phyloP scores from a whole-genome alignment of 2,329 filamentous ascomycete species.

The Ascochyta fabae region DNA sequence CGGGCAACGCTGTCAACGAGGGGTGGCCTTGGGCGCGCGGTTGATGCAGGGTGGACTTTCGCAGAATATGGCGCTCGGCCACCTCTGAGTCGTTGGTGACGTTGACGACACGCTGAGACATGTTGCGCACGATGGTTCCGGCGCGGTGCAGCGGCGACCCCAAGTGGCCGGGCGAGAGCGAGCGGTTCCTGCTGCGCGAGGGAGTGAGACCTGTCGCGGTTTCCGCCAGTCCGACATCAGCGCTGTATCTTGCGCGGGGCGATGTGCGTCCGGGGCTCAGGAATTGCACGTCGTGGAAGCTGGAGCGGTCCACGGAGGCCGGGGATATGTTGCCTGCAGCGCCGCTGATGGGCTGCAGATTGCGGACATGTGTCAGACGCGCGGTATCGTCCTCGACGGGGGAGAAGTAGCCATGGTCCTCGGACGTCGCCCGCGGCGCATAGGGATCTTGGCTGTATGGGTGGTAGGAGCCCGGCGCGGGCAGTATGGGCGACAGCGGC shows the following conservation, averaged over 20 bases:
- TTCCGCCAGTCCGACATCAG: slow-evolving; percentile 67
- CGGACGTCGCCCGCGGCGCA: slow-evolving; percentile 54
- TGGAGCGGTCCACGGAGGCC: slow-evolving; percentile 51
- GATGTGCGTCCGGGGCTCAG: slow-evolving; percentile 51
- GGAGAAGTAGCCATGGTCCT: slow-evolving; percentile 63
- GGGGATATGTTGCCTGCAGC: slow-evolving; percentile 49
- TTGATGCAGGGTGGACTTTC: slow-evolving; percentile 65
- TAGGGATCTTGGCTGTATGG: slow-evolving; percentile 38
- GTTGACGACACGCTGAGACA: slow-evolving; percentile 98
- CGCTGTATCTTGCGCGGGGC: slow-evolving; percentile 61
- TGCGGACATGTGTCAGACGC: slow-evolving; percentile 63
- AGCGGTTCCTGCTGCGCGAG: slow-evolving; percentile 55
- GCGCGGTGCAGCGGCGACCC: slow-evolving; percentile 58
- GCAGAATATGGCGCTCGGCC: slow-evolving; percentile 73
- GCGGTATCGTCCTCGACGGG: slow-evolving; percentile 63
- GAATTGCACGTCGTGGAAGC: slow-evolving; percentile 63
- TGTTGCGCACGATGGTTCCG: slow-evolving; percentile 64
- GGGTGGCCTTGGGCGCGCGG: slow-evolving; percentile 60
- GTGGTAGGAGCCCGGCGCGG: slow-evolving; percentile 53
- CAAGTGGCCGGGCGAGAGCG: slow-evolving; percentile 53
- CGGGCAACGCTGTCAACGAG: slow-evolving; percentile 59
- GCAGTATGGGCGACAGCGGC: slow-evolving; percentile 22
- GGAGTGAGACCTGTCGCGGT: slow-evolving; percentile 45
- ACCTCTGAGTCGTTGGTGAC: slow-evolving; percentile 91
- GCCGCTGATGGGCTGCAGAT: slow-evolving; percentile 64